Conservation (phyloP, 768 basidiomycete genomes). For the Pleurotus ostreatus region DNA sequence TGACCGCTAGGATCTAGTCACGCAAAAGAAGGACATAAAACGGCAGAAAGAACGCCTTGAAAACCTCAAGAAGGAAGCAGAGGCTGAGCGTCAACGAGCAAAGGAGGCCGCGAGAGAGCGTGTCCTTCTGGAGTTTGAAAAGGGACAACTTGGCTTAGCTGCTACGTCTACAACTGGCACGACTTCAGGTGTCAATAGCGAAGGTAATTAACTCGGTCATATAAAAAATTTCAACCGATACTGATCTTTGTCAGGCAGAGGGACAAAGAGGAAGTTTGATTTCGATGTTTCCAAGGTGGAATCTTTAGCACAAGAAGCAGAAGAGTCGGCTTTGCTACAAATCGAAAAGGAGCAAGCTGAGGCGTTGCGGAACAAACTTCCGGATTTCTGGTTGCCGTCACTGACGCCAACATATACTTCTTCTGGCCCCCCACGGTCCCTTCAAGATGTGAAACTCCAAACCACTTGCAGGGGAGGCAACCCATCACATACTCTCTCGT, state of each 20-base stretch:
- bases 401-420: constrained; percentile 80
- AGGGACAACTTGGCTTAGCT: constrained; percentile 73
- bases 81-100: constrained; percentile 68
- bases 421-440: constrained; percentile 54
- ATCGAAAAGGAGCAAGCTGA: constrained; percentile 88
- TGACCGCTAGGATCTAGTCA: constrained; percentile 40
- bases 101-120: constrained; percentile 79
- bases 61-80: constrained; percentile 70
- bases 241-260: constrained; percentile 35
- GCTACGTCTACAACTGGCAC: constrained; percentile 33
- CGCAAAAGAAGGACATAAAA: constrained; percentile 91
- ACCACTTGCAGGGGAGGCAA: constrained; percentile 84
- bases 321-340: constrained; percentile 78
- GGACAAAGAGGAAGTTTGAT: constrained; percentile 82
- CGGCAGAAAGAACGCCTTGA: constrained; percentile 81
- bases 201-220: constrained; percentile 19
- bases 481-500: constrained; percentile 77
- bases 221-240: neutral
- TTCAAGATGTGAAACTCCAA: constrained; percentile 80
- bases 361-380: constrained; percentile 80
- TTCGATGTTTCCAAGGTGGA: constrained; percentile 75
- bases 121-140: constrained; percentile 87
- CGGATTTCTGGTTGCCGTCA: constrained; percentile 97
- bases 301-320: constrained; percentile 70
- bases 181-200: constrained; percentile 37